A percentile compares a stretch with the other conserved stretches of the same genome.
Conservation (phyloP, 73 alveolate genomes). For the Paramecium tetraurelia region DNA sequence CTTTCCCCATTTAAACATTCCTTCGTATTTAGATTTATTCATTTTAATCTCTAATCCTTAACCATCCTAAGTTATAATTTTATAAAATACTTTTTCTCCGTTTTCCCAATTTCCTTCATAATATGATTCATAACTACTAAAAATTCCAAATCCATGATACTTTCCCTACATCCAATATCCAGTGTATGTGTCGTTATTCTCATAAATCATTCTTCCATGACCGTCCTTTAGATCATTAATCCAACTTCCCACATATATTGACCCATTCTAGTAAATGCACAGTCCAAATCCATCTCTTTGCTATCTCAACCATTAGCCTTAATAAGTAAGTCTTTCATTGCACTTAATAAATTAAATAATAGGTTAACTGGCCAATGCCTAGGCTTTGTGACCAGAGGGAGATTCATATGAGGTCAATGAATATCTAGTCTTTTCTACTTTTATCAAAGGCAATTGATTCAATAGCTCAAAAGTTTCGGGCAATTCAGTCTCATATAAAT, state of each 20-base stretch:
- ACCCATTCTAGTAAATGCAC: slow-evolving; percentile 67
- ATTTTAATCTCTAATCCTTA: slow-evolving; percentile 78
- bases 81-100: background rate
- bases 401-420: background rate
- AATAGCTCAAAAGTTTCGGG: background rate
- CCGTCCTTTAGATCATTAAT: slow-evolving; percentile 72
- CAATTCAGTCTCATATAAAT: background rate
- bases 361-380: background rate
- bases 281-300: slow-evolving; percentile 55
- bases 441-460: background rate
- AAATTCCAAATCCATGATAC: slow-evolving; percentile 75
- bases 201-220: slow-evolving; percentile 64
- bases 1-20: slow-evolving; percentile 59
- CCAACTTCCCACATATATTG: slow-evolving; percentile 70
- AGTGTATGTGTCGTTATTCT: slow-evolving; percentile 69
- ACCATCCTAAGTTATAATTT: slow-evolving; percentile 46
- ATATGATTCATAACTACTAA: background rate
- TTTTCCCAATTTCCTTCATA: slow-evolving; percentile 30
- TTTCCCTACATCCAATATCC: slow-evolving; percentile 76
- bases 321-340: background rate
- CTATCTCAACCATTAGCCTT: slow-evolving; percentile 40
- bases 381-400: background rate
- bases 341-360: background rate
- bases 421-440: background rate
- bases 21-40: slow-evolving; percentile 74